phyloP scores from a whole-genome alignment of 2,329 filamentous ascomycete genomes.

The Shiraia bambusicola region DNA sequence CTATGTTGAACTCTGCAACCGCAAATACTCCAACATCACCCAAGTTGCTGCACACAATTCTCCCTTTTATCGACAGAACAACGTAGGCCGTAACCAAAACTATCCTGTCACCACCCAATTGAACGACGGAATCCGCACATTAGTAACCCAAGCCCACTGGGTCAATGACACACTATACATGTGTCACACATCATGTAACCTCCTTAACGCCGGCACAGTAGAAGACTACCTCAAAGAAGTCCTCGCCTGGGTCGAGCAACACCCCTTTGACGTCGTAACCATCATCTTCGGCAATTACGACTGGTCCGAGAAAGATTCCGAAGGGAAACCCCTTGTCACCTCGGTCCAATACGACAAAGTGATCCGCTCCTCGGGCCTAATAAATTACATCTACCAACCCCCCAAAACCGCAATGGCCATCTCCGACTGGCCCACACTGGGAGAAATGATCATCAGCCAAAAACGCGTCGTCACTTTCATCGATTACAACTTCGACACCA shows the following conservation, averaged over 20 bases:
- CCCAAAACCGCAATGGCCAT: slow-evolving; percentile 72
- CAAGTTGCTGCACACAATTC: slow-evolving; percentile 46
- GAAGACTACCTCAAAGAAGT: slow-evolving; percentile 72
- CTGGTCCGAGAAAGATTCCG: slow-evolving; percentile 31
- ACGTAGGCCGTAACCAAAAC: slow-evolving; percentile 42
- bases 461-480: slow-evolving; percentile 46
- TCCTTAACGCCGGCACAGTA: slow-evolving; percentile 81
- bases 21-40: slow-evolving; percentile 47
- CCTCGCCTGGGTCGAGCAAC: slow-evolving; percentile 68
- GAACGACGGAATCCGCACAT: slow-evolving; percentile 45
- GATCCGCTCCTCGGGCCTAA: slow-evolving; percentile 71
- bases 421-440: slow-evolving; percentile 83
- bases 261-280: slow-evolving; percentile 89
- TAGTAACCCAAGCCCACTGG: slow-evolving; percentile 63
- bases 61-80: slow-evolving; percentile 38
- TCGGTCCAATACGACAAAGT: slow-evolving; percentile 65
- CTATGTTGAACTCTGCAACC: slow-evolving; percentile 43
- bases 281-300: slow-evolving; percentile 81
- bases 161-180: slow-evolving; percentile 67
- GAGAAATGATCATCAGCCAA: slow-evolving; percentile 52
- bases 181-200: slow-evolving; percentile 83
- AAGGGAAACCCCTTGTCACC: slow-evolving; percentile 56
- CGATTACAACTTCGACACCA: slow-evolving; percentile 66
- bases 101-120: slow-evolving; percentile 42
- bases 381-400: slow-evolving; percentile 73